Conservation (phyloP, 2,329 filamentous ascomycete species). For the Diaporthe sp. region DNA sequence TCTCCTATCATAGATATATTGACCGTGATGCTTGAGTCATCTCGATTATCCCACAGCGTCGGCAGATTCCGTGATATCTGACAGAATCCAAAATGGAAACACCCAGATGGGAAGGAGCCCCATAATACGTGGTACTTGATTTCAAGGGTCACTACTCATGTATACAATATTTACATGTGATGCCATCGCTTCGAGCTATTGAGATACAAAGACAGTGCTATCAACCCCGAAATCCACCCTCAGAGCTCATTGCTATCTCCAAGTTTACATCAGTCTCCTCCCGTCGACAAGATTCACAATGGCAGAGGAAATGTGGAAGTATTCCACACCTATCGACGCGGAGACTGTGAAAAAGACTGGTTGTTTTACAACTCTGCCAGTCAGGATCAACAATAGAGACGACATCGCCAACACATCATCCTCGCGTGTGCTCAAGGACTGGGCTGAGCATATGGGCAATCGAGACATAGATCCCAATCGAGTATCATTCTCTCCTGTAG, state of each 20-base stretch:
- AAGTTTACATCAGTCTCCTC: neutral
- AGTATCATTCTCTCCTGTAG: neutral
- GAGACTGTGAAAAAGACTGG: neutral
- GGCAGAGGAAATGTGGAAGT: conserved; percentile 5
- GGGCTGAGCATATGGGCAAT: conserved; percentile 2
- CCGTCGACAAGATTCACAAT: neutral
- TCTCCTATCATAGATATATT: neutral
- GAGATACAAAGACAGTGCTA: neutral
- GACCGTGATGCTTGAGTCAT: conserved; percentile 1
- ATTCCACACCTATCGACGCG: neutral
- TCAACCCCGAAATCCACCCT: neutral
- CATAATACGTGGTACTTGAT: neutral
- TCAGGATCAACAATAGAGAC: conserved; percentile 1
- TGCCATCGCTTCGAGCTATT: neutral
- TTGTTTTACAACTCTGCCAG: conserved; percentile 19
- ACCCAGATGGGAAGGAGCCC: neutral
- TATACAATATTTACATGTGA: neutral
- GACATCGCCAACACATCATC: conserved; percentile 5
- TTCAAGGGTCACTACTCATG: conserved; percentile 6
- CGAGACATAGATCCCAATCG: neutral
- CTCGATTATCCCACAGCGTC: neutral
- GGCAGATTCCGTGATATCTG: neutral
- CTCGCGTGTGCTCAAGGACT: neutral
- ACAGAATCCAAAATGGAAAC: neutral
- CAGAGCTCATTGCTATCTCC: neutral